Evolutionary conservation across 1,284 basidiomycete species (phyloP), one percentile per base, ranked within the genome.

Genomic region (Sphaerobolus stellatus): DNA sequence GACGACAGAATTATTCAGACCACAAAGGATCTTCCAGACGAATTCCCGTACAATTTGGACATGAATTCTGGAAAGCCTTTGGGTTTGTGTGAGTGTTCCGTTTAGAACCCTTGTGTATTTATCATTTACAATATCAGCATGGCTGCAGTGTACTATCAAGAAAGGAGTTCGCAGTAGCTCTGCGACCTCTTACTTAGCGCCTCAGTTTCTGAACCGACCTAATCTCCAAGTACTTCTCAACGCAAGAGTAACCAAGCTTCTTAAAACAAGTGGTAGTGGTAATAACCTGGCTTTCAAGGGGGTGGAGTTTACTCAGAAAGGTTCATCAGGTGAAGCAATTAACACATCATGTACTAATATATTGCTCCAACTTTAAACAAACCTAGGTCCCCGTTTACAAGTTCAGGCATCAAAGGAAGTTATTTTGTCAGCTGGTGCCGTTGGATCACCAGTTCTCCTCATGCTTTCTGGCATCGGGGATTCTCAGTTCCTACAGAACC

Each of bases 171-270:
- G 62, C 8, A 63, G 57, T 38, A 55, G 61, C 46, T 44, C 62
- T 5, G 59, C 62, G 11, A 58, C 58, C 2, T 61, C 61, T 1
- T 66, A 66, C 55, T 56, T 65, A 13, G 51, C 54, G 14, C 56
- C 62, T 2, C 52, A 33, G 13, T 50, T 56, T 3, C 56, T 68
- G 5, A 58, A 58, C 31, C 61, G 75, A 9, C 58, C 66, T 4
- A 80, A 79, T 58, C 56, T 80, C 3, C 71, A 76, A 50, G 66
- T 80, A 27, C 63, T 78, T 1, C 56, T 77, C 22, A 68, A 76
- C 45, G 69, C 74, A 2, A 70, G 69, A 24, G 77, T 74, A 5
- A 73, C 69, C 2, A 20, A 28, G 6, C 11, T 48, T 13, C 46
- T 48, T 33, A 13, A n/a, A n/a, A n/a, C n/a, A n/a, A n/a, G n/a